Base-by-base conservation (phyloP, 495 filamentous ascomycete genomes). In the Podospora sp. region DNA sequence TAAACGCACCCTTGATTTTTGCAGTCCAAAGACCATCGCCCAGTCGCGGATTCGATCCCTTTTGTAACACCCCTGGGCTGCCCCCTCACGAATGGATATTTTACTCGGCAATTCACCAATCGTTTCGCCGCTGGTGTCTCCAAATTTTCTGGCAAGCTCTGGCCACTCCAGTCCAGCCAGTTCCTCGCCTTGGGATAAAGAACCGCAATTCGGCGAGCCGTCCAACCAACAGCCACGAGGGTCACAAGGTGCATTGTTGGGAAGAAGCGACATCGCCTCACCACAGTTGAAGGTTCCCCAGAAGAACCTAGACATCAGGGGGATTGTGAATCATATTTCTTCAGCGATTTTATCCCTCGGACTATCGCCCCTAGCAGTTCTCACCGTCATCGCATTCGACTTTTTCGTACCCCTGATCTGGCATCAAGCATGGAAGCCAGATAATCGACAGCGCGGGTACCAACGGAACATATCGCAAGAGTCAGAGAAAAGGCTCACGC, bases 41-140 rank as follows among this genome's bases (percentile, higher is more conserved):
- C 16, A 46, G 40, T 18, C 16, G 33, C 40, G 4, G 40, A 46
- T 46, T 46, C 12, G 11, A 46, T 46, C 40, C 2, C 40, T 46
- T 36, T 24, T 20, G 36, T 20, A 33, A 4, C 8, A 36, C 49
- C 61, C 61, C 61, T 63, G 61, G 50, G 18, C 59, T 24, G 7
- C 61, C 24, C 61, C 49, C 61, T 52, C 22, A 22, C 14, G 26
- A 33, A 21, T 60, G 59, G n/a, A 49, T 22, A 29, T 53, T 26
- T 14, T 24, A 64, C 12, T 55, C 67, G 35, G 51, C 62, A 60
- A 72, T 69, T 68, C 66, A 65, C 67, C 71, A 71, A 69, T 73
- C 61, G 68, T 51, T 63, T 53, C 49, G 25, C 46, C 14, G 49
- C 24, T 16, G 25, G 27, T n/a, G 29, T 46, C 27, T 51, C 36